Base-by-base conservation (phyloP, 2,329 filamentous ascomycete genomes). In the Neocucurbitaria cava region DNA sequence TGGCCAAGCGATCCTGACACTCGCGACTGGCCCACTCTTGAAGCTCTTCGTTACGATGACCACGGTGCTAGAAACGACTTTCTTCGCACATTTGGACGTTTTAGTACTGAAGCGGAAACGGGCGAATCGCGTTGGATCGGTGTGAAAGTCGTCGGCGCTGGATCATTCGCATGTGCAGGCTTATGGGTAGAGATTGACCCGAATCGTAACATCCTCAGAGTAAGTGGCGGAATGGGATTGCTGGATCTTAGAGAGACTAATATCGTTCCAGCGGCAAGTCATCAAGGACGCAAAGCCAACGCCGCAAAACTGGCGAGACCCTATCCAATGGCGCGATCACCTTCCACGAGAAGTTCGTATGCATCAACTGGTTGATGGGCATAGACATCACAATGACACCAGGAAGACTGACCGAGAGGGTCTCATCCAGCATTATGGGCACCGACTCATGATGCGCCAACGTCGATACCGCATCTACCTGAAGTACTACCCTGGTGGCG, bases 391-490 rank as follows among this genome's bases (percentile, higher is more conserved):
- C 23, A 41, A 33, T 10, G 10, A 7, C n/a, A 26, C 13, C 5
- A 26, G 5, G 5, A 21, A 28, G 11, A 11, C 17, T 9, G 20
- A 18, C 17, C 13, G 13, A 11, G 9, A 33, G 3, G 43, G 33
- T 39, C 23, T 55, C 15, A 17, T 46, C 13, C 4, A 36, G 36
- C 47, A 55, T 20, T 10, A 26, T 11, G 46, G 46, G 8, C 41
- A 55, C 30, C 28, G 52, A 24, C 31, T 55, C 9, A 46, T 50
- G 42, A 51, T 55, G 52, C 21, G 17, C 9, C 35, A 42, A 15
- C 42, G 42, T 15, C 42, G 42, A 39, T 55, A 43, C 18, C 26
- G 52, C 11, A 31, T 55, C 13, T 55, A 44, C 26, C 38, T 55
- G 6, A 26, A 51, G 8, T 47, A 51, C 39, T 55, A 38, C 18